Conservation (phyloP, 1,284 basidiomycete species). For the Cutaneotrichosporon dermatis region DNA sequence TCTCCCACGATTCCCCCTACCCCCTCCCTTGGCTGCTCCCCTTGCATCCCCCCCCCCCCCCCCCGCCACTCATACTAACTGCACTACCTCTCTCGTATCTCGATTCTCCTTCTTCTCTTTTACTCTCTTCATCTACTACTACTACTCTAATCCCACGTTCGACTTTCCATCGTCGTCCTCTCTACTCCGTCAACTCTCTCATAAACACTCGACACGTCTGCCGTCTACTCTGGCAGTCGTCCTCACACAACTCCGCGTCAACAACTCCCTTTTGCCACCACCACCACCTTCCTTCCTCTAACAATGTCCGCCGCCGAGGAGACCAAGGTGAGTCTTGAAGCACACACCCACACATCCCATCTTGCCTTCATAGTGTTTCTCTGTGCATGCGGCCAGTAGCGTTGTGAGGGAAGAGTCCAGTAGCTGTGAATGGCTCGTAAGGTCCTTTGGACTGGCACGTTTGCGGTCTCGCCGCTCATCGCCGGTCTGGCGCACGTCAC, state of each 20-base stretch:
- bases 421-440: too few species aligned
- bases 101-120: too few species aligned
- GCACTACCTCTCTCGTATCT: too few species aligned
- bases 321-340: slow-evolving; percentile 19
- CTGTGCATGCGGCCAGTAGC: background rate
- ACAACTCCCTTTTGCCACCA: slow-evolving; percentile 1
- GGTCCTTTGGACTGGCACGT: too few species aligned
- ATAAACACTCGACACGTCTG: background rate
- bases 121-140: slow-evolving; percentile 1
- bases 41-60: too few species aligned
- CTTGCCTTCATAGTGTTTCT: background rate
- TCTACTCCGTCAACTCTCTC: background rate
- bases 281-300: slow-evolving; percentile 8
- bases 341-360: background rate
- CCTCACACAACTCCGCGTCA: background rate
- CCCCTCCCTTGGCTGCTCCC: too few species aligned
- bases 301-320: slow-evolving; percentile 24
- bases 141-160: slow-evolving; percentile 1
- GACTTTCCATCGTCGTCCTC: slow-evolving; percentile 1
- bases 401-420: background rate
- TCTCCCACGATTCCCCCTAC: too few species aligned
- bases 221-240: background rate
- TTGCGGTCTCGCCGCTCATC: too few species aligned
- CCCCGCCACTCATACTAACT: too few species aligned
- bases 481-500: background rate